Conservation (phyloP, 1,139 yeast genomes). For the Candida tunisiensis region DNA sequence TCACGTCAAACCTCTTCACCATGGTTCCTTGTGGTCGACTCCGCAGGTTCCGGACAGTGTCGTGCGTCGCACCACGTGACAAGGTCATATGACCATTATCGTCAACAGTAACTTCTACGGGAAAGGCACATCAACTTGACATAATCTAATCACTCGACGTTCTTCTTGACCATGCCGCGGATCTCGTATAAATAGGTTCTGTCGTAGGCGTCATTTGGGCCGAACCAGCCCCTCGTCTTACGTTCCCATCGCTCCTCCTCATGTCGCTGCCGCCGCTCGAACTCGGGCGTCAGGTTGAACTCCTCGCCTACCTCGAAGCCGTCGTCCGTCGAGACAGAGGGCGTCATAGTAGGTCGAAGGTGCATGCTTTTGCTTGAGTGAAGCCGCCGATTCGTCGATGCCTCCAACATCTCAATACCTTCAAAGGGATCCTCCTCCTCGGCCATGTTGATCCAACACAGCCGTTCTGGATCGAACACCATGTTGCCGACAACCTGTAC, state of each 20-base stretch:
- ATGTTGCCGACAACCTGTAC: conserved; percentile 31
- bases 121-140: no score
- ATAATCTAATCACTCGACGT: not conserved
- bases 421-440: conserved; percentile 31
- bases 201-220: conserved; percentile 22
- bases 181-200: conserved; percentile 36
- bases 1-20: not conserved
- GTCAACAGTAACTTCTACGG: no score
- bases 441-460: conserved; percentile 34
- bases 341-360: not conserved
- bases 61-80: no score
- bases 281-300: conserved; percentile 25
- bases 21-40: not conserved
- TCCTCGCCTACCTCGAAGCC: conserved; percentile 22
- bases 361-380: conserved; percentile 1
- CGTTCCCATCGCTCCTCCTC: conserved; percentile 35
- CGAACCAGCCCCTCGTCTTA: conserved; percentile 38
- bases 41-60: not conserved
- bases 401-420: conserved; percentile 29
- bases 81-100: no score
- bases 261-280: conserved; percentile 26
- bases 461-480: conserved; percentile 42
- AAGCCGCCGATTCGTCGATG: conserved; percentile 5
- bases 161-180: conserved; percentile 30
- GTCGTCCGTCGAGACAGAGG: not conserved